phyloP scores from a whole-genome alignment of 768 basidiomycete species.

The Termitomyces eurrhizus region DNA sequence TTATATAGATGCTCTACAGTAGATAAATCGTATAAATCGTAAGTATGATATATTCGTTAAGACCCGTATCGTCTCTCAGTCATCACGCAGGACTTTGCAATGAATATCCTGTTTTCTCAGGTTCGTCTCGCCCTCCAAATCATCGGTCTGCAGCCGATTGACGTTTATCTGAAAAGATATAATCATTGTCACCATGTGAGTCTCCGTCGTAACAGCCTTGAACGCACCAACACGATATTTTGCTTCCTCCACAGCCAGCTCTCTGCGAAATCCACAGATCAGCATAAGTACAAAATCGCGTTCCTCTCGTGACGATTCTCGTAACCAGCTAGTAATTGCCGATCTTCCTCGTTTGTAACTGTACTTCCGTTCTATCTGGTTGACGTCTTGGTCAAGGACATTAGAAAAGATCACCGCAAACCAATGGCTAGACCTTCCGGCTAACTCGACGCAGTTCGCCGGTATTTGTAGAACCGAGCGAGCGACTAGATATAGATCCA shows the following conservation, averaged over 20 bases:
- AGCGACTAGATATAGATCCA: slow-evolving; percentile 3
- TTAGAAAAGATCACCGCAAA: slow-evolving; percentile 5
- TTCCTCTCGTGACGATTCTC: neutral
- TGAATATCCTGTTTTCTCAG: neutral
- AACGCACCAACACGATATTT: neutral
- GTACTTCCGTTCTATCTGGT: neutral
- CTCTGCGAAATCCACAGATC: neutral
- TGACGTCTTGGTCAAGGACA: neutral
- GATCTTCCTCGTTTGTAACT: neutral
- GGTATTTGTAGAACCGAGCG: neutral
- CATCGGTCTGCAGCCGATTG: neutral
- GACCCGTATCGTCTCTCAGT: too few species aligned
- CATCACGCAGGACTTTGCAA: neutral
- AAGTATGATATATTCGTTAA: neutral
- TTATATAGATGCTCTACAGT: neutral
- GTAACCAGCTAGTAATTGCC: neutral
- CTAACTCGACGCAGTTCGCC: neutral
- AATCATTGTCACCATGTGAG: neutral
- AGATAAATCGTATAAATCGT: too few species aligned
- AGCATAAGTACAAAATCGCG: neutral
- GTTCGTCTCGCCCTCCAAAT: neutral
- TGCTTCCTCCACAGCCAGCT: neutral
- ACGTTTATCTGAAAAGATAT: neutral
- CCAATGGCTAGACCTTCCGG: slow-evolving; percentile 2
- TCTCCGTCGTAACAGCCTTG: neutral